Evolutionary conservation across 805 yeast genomes (phyloP), one percentile per base, ranked within the genome.

Genomic region (Wickerhamiella hasegawae): DNA sequence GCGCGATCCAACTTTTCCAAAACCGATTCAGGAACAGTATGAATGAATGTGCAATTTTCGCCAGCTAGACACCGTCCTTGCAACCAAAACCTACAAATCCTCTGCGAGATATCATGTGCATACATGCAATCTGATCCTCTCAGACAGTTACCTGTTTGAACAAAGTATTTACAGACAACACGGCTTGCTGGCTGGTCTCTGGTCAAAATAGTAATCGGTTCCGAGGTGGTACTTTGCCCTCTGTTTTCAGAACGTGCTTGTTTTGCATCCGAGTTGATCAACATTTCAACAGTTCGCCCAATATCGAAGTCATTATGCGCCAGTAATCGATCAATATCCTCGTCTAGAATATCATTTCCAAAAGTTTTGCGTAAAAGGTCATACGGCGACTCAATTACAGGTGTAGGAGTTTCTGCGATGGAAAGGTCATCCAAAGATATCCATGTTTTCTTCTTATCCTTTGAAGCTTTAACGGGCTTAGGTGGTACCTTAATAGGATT

Each of bases 1-100:
- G 21, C 25, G 4, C 30, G 18, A 15, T 14, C 34, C 18, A 40
- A 20, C 19, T 38, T 33, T 9, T 40, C 41, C 15, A 46, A 33
- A 4, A 54, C 28, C 19, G 41, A 43, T 2, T 40, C 41, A 3
- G 66, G 63, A 5, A 60, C 45, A 14, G 51, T 48, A 40, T 66
- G 71, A 31, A 59, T 45, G 40, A 64, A 66, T 24, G 46, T 44
- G 43, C 71, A 66, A 2, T 39, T 36, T 6, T 55, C 59, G 9
- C 69, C 69, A 5, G 66, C 64, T 4, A 59, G 34, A 40, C 71
- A 66, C 10, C 51, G 48, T 2, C 66, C 65, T 24, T 58, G 59
- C 5, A 66, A 46, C 71, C 71, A 66, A 44, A 59, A 66, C 21
- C 66, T 51, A 38, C 71, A 66, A 8, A 61, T 56, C 18, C 63